These are phyloP conservation scores for Solanum rostratum DNA, from an alignment of 257 asterid species.

Conservation along the genomic window DNA sequence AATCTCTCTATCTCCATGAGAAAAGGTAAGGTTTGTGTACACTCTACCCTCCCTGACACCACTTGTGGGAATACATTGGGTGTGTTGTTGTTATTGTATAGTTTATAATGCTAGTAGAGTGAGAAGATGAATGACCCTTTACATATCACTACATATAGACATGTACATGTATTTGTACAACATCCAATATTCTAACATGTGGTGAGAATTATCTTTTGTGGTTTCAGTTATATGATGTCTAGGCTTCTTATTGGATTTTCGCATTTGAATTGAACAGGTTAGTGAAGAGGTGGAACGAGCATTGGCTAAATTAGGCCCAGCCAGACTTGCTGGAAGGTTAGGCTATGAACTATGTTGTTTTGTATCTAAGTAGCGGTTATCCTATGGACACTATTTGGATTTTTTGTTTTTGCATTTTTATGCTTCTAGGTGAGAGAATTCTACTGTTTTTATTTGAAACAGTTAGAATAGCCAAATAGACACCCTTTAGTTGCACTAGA, in stretches of 20 bases:
- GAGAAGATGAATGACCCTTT: not conserved
- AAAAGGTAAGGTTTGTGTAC: not conserved
- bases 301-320: conserved; percentile 89
- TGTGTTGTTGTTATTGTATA: not conserved
- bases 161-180: not conserved
- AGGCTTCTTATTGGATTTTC: not conserved
- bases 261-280: conserved; percentile 44
- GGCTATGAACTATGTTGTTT: not conserved
- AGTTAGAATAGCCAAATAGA: not conserved
- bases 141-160: not conserved
- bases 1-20: not conserved
- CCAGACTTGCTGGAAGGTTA: conserved; percentile 70
- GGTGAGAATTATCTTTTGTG: not conserved
- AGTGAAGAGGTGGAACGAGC: conserved; percentile 99
- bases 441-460: not conserved
- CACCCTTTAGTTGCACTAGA: not conserved
- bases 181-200: not conserved
- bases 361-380: not conserved
- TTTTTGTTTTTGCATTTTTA: not conserved
- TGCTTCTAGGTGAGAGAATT: not conserved
- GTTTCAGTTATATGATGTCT: not conserved
- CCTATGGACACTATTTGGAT: not conserved
- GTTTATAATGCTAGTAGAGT: not conserved
- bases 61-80: too few species aligned
- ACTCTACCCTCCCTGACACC: not conserved